These are phyloP conservation scores for Geoglossum cookeanum DNA, from an alignment of 2,329 filamentous ascomycete genomes.

Conservation along the genomic window DNA sequence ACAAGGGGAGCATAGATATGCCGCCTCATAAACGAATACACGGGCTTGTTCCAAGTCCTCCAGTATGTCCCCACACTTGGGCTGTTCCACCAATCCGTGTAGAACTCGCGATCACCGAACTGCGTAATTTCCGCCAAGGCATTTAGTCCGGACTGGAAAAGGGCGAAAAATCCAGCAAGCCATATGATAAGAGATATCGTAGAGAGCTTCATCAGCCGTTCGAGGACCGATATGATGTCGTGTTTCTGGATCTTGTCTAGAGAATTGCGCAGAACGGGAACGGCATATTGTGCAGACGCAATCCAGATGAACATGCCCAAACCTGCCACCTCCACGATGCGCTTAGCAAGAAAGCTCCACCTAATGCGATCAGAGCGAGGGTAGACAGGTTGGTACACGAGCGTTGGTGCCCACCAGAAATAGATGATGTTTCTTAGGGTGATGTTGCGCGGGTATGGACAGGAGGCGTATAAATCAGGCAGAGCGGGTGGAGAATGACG, in stretches of 20 bases:
- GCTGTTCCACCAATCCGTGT: constrained; percentile 96
- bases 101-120: constrained; percentile 89
- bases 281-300: constrained; percentile 80
- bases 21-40: constrained; percentile 89
- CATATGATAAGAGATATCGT: constrained; percentile 93
- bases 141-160: constrained; percentile 88
- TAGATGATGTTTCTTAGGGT: constrained; percentile 75
- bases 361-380: constrained; percentile 65
- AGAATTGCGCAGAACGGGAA: constrained; percentile 75
- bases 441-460: constrained; percentile 82
- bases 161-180: constrained; percentile 90
- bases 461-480: constrained; percentile 63
- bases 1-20: constrained; percentile 83
- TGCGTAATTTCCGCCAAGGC: constrained; percentile 73
- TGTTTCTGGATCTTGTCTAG: constrained; percentile 70
- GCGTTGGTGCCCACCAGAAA: constrained; percentile 95
- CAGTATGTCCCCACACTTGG: constrained; percentile 74
- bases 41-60: constrained; percentile 94
- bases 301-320: constrained; percentile 89
- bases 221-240: constrained; percentile 62
- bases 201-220: constrained; percentile 82
- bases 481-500: constrained; percentile 51
- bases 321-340: constrained; percentile 56
- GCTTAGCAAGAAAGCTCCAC: constrained; percentile 75
- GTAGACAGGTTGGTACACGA: constrained; percentile 94